Evolutionary conservation across 1,284 basidiomycete species (phyloP).

Genomic region (Trichosporon sp.): DNA sequence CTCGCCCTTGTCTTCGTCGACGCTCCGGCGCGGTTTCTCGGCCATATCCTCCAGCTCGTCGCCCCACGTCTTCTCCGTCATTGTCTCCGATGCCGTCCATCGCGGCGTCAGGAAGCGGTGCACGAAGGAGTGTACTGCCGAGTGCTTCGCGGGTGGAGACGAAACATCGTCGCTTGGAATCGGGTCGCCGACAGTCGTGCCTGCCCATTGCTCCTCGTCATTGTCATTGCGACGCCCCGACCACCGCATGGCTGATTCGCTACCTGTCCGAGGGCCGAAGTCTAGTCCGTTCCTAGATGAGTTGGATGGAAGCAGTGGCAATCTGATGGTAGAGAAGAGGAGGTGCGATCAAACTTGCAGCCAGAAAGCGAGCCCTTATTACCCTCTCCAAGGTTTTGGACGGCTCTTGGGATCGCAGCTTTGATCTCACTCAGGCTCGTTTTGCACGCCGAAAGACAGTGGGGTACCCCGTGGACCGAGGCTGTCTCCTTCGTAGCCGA

Average conservation of each 20-base stretch:
- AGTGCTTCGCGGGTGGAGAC: not conserved
- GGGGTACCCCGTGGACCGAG: not conserved
- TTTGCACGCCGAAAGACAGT: not conserved
- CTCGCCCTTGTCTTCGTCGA: not conserved
- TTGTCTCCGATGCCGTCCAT: not conserved
- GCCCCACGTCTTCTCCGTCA: conserved; percentile 3
- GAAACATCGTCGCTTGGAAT: not conserved
- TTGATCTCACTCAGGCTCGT: not conserved
- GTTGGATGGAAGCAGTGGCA: too few species aligned
- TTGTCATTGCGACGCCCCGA: not conserved
- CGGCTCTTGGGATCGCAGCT: not conserved
- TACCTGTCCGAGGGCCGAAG: too few species aligned
- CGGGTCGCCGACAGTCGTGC: not conserved
- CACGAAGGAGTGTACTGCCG: not conserved
- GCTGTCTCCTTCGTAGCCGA: not conserved
- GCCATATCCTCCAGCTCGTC: not conserved
- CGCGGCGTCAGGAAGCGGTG: not conserved
- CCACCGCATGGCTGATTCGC: not conserved
- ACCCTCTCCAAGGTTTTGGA: not conserved
- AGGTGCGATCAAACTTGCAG: not conserved
- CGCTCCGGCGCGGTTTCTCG: not conserved
- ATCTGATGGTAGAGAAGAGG: not conserved
- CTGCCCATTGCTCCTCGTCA: conserved; percentile 1
- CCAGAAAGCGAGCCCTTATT: not conserved
- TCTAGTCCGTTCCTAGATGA: too few species aligned